phyloP scores from a whole-genome alignment of 129 eudicot species.

The Chrysanthemum lavandulifolium region DNA sequence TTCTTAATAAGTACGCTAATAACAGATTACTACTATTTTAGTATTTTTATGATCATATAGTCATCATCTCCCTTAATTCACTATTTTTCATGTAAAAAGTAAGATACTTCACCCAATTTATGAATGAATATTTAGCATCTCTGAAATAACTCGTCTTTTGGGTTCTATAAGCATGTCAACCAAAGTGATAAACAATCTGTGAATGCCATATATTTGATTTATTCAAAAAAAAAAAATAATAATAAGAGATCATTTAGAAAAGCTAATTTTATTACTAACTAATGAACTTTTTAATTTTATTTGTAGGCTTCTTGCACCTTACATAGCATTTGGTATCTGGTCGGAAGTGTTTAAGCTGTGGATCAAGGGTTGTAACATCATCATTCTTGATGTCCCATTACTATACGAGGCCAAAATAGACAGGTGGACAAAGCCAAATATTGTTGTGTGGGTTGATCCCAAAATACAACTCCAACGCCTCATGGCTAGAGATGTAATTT shows the following conservation, averaged over 20 bases:
- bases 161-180: too few species aligned
- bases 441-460: conserved; percentile 91
- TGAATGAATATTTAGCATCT: too few species aligned
- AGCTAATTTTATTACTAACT: background rate
- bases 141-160: too few species aligned
- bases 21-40: background rate
- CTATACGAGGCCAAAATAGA: conserved; percentile 86
- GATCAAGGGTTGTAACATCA: conserved; percentile 69
- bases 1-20: conserved; percentile 68
- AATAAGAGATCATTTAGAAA: background rate
- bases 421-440: conserved; percentile 78
- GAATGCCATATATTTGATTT: too few species aligned
- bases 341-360: conserved; percentile 80
- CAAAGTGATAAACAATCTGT: too few species aligned
- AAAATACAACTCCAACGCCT: conserved; percentile 81
- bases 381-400: conserved; percentile 82
- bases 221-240: background rate
- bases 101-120: too few species aligned
- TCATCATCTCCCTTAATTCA: too few species aligned
- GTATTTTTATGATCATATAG: background rate
- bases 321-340: conserved; percentile 71
- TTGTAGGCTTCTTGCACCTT: conserved; percentile 89
- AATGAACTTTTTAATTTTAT: background rate
- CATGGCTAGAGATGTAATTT: conserved; percentile 65
- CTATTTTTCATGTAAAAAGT: too few species aligned